These are phyloP conservation scores for Penicillium sp. DNA, from an alignment of 2,329 filamentous ascomycete genomes.

Conservation along the genomic window DNA sequence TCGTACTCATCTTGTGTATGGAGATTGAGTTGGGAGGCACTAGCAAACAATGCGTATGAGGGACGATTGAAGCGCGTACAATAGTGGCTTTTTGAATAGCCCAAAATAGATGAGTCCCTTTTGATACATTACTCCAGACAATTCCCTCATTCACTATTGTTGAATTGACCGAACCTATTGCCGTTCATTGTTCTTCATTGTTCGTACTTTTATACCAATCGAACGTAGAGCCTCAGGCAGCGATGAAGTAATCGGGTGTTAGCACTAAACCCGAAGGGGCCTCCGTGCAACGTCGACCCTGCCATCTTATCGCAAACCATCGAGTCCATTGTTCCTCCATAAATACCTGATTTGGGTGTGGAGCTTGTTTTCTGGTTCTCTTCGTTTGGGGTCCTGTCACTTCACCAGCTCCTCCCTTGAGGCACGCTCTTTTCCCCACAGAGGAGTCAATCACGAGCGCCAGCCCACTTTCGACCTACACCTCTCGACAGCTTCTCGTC, in stretches of 20 bases:
- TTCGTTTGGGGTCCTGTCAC: slow-evolving; percentile 6
- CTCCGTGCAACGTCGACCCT: slow-evolving; percentile 18
- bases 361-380: slow-evolving; percentile 10
- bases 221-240: slow-evolving; percentile 5
- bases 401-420: slow-evolving; percentile 5
- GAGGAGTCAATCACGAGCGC: slow-evolving; percentile 4
- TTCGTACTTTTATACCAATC: background rate
- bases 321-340: slow-evolving; percentile 7
- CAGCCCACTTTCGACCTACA: slow-evolving; percentile 7
- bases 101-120: too few species aligned
- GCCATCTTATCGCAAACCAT: slow-evolving; percentile 11
- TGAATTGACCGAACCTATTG: background rate
- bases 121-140: too few species aligned
- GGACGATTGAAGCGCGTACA: too few species aligned
- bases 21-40: too few species aligned
- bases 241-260: slow-evolving; percentile 13
- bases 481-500: slow-evolving; percentile 1
- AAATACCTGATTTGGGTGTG: slow-evolving; percentile 8
- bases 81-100: too few species aligned
- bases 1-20: too few species aligned
- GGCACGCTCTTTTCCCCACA: slow-evolving; percentile 8
- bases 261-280: slow-evolving; percentile 19
- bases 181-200: background rate
- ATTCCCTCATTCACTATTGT: background rate
- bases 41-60: too few species aligned